A percentile compares a stretch with the other conserved stretches of the same genome.
These are phyloP conservation scores for Cryphonectria nitschkei DNA, from an alignment of 2,329 filamentous ascomycete species.

Conservation along the genomic window DNA sequence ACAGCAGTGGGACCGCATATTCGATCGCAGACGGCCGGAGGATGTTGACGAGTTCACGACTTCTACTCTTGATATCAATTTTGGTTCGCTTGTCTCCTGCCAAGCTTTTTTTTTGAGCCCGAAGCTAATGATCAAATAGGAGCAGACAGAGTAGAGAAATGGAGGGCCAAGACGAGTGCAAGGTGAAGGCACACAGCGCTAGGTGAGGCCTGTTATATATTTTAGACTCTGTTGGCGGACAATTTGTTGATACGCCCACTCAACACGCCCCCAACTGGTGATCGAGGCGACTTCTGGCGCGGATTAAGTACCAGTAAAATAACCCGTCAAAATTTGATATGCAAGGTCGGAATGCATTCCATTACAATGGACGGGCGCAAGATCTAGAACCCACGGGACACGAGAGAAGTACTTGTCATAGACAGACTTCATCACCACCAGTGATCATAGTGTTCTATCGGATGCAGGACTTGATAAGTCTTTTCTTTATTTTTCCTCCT, in stretches of 20 bases:
- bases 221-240: neutral
- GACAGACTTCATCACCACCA: too few species aligned
- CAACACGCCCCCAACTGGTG: neutral
- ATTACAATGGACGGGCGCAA: too few species aligned
- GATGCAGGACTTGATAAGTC: too few species aligned
- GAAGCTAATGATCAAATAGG: neutral
- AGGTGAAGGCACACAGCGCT: neutral
- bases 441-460: too few species aligned
- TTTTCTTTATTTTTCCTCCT: too few species aligned
- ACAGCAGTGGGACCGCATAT: constrained; percentile 20
- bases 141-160: neutral
- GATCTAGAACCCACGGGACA: too few species aligned
- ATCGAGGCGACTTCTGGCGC: neutral
- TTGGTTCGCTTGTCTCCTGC: neutral
- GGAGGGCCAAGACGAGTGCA: neutral
- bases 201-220: neutral
- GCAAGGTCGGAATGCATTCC: too few species aligned
- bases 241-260: too few species aligned
- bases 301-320: too few species aligned
- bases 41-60: constrained; percentile 29
- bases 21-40: constrained; percentile 24
- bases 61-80: constrained; percentile 23
- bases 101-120: neutral
- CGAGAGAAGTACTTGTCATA: too few species aligned
- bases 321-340: too few species aligned